These are phyloP conservation scores for Euphorbia schlechtendalii DNA, from an alignment of 441 rosid genomes.

Conservation along the genomic window DNA sequence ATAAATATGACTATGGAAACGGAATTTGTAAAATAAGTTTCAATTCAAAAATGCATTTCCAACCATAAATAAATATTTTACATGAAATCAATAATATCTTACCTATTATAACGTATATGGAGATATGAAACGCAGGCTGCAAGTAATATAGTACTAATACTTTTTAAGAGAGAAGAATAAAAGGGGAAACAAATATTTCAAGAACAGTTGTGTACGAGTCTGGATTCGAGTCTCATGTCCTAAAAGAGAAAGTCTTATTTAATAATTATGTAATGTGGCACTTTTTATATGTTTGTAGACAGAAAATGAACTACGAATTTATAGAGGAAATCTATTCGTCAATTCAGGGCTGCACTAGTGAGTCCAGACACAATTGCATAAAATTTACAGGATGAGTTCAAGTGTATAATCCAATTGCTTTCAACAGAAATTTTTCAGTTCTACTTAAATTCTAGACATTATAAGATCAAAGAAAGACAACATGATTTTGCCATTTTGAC, in stretches of 20 bases:
- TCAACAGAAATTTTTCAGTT: not conserved
- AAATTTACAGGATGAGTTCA: not conserved
- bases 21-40: not conserved
- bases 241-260: no score
- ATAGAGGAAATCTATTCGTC: not conserved
- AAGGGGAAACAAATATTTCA: no score
- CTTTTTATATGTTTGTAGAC: not conserved
- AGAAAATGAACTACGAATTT: not conserved
- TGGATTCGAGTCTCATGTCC: no score
- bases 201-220: no score
- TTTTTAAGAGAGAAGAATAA: no score
- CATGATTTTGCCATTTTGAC: conserved; percentile 27
- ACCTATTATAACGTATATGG: not conserved
- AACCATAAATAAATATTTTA: not conserved
- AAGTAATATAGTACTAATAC: no score
- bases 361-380: conserved; percentile 5
- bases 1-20: not conserved
- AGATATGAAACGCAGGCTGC: not conserved
- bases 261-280: not conserved
- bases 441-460: conserved; percentile 14
- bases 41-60: not conserved
- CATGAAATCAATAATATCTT: not conserved
- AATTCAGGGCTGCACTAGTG: not conserved
- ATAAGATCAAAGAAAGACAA: conserved; percentile 21
- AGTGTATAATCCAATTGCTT: conserved; percentile 9